Conservation (phyloP, 148 eudicot species). For the Rhododendron henanense region DNA sequence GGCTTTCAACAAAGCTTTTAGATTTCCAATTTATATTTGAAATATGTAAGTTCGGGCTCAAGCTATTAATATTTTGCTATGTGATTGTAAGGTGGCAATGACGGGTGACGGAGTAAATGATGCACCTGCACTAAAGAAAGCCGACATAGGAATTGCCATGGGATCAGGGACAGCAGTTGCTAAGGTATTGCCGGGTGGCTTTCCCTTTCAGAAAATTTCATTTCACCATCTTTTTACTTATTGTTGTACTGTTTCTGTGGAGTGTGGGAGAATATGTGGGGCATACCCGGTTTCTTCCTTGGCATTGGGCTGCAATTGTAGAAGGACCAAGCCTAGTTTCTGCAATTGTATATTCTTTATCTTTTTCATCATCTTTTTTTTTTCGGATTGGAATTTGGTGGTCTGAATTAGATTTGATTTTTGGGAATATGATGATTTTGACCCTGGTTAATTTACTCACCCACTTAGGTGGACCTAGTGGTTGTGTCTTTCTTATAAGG, state of each 20-base stretch:
- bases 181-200: slow-evolving; percentile 50
- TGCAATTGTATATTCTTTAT: not conserved
- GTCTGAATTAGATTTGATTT: not conserved
- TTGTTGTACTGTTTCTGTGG: not conserved
- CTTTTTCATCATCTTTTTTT: not conserved
- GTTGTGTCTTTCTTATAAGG: not conserved
- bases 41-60: not conserved
- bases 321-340: not conserved
- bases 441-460: not conserved
- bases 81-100: slow-evolving; percentile 79
- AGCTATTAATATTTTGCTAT: slow-evolving; percentile 6
- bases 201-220: not conserved
- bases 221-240: not conserved
- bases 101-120: slow-evolving; percentile 99
- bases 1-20: not conserved
- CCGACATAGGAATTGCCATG: slow-evolving; percentile 98
- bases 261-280: not conserved
- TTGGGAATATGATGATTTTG: not conserved
- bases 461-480: not conserved
- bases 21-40: not conserved
- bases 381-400: not conserved
- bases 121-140: slow-evolving; percentile 98
- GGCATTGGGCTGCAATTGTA: not conserved
- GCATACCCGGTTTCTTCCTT: not conserved
- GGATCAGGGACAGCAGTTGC: slow-evolving; percentile 99